phyloP scores from a whole-genome alignment of 2,329 filamentous ascomycete species.

The Cercospora sp. region DNA sequence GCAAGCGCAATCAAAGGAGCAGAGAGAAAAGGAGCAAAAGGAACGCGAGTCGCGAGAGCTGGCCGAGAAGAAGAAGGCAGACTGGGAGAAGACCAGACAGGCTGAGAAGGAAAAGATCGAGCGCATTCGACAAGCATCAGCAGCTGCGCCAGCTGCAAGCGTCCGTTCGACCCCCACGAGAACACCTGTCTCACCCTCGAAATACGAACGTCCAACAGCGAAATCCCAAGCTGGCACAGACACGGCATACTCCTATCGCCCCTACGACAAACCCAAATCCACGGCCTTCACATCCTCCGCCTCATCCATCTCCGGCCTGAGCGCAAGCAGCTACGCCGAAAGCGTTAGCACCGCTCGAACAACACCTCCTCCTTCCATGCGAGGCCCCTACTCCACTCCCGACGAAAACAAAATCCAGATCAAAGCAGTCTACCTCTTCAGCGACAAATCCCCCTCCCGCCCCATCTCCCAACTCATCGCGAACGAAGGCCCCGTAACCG shows the following conservation, averaged over 20 bases:
- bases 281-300: slow-evolving; percentile 49
- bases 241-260: slow-evolving; percentile 51
- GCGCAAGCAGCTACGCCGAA: slow-evolving; percentile 82
- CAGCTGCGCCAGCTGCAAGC: slow-evolving; percentile 34
- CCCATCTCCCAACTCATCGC: slow-evolving; percentile 87
- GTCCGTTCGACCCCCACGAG: slow-evolving; percentile 27
- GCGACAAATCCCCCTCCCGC: slow-evolving; percentile 83
- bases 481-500: slow-evolving; percentile 80
- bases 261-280: slow-evolving; percentile 41
- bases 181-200: slow-evolving; percentile 25
- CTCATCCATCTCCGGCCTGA: slow-evolving; percentile 56
- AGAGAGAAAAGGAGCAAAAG: slow-evolving; percentile 43
- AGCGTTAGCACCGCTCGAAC: slow-evolving; percentile 82
- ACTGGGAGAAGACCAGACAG: slow-evolving; percentile 40
- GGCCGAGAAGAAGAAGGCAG: slow-evolving; percentile 42
- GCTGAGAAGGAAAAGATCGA: slow-evolving; percentile 22
- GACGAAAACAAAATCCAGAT: slow-evolving; percentile 97
- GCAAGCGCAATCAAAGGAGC: slow-evolving; percentile 39
- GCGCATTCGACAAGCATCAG: slow-evolving; percentile 29
- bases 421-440: slow-evolving; percentile 88
- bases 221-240: slow-evolving; percentile 62
- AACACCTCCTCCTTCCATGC: slow-evolving; percentile 73
- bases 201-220: slow-evolving; percentile 53
- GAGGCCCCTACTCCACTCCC: slow-evolving; percentile 78
- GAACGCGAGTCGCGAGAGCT: slow-evolving; percentile 41